Evolutionary conservation across 148 eudicot species (phyloP).

Genomic region (Linanthus parryae): DNA sequence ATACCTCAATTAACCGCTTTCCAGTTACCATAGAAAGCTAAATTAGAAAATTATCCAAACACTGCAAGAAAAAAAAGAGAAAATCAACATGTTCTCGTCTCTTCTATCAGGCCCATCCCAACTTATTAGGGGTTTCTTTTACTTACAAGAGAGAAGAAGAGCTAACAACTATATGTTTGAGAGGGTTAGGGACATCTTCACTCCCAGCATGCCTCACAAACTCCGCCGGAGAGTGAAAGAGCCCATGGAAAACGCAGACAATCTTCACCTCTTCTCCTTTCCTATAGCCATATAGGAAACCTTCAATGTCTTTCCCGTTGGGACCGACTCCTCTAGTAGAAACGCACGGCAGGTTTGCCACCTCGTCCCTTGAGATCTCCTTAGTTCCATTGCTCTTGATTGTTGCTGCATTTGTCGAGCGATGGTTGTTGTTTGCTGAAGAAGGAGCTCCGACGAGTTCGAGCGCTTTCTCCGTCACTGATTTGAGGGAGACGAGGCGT

Average conservation of each 20-base stretch:
- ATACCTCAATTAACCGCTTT: too few relatives aligned
- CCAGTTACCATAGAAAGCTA: too few relatives aligned
- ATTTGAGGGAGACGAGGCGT: too few relatives aligned
- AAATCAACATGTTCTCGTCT: too few relatives aligned
- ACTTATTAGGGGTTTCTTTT: too few relatives aligned
- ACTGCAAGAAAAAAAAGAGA: too few relatives aligned
- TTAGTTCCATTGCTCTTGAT: too few relatives aligned
- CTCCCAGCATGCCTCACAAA: slow-evolving; percentile 66
- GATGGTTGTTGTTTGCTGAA: too few relatives aligned
- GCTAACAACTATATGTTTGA: slow-evolving; percentile 51
- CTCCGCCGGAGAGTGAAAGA: slow-evolving; percentile 53
- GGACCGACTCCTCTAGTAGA: slow-evolving; percentile 43
- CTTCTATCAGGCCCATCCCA: too few relatives aligned
- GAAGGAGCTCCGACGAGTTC: too few relatives aligned
- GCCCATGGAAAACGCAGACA: slow-evolving; percentile 65
- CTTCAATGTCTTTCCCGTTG: slow-evolving; percentile 35
- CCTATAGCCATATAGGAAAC: slow-evolving; percentile 43
- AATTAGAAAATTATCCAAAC: too few relatives aligned
- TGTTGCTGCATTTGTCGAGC: background rate
- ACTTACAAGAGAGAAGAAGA: slow-evolving; percentile 29
- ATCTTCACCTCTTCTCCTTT: slow-evolving; percentile 55
- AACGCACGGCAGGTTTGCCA: slow-evolving; percentile 37
- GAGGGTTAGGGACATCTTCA: slow-evolving; percentile 45
- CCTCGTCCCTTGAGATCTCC: slow-evolving; percentile 10
- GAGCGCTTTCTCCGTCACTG: too few relatives aligned